phyloP scores from a whole-genome alignment of 2,329 filamentous ascomycete species.

The Monosporascus sp. region DNA sequence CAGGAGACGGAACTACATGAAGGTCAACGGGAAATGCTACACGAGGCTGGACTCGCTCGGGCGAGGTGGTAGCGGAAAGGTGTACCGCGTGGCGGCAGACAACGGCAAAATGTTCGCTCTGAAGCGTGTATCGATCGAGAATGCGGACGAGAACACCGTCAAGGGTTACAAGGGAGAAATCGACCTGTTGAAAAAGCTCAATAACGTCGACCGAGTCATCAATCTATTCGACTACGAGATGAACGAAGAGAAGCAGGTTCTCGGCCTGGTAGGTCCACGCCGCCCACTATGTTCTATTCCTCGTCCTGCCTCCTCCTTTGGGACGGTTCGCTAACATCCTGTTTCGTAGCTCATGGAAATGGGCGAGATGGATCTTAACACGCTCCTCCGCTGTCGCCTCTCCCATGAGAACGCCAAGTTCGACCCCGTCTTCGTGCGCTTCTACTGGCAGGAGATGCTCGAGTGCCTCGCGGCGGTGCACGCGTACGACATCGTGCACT shows the following conservation, averaged over 20 bases:
- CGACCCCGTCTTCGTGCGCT: slow-evolving; percentile 88
- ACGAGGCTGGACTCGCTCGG: slow-evolving; percentile 87
- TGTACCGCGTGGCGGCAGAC: slow-evolving; percentile 95
- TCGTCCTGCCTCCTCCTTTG: slow-evolving; percentile 1
- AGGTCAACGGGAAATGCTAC: slow-evolving; percentile 87
- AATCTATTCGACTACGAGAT: slow-evolving; percentile 88
- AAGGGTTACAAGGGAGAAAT: slow-evolving; percentile 93
- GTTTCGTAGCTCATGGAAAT: slow-evolving; percentile 81
- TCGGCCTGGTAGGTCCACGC: slow-evolving; percentile 66
- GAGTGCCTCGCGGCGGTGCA: slow-evolving; percentile 91
- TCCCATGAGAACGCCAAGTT: slow-evolving; percentile 70
- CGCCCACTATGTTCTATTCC: background rate
- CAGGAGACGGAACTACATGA: slow-evolving; percentile 77
- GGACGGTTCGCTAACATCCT: slow-evolving; percentile 11
- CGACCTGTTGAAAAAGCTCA: slow-evolving; percentile 76
- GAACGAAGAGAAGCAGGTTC: slow-evolving; percentile 83
- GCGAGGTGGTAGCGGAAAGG: slow-evolving; percentile 86
- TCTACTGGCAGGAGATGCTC: slow-evolving; percentile 99
- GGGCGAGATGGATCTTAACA: slow-evolving; percentile 89
- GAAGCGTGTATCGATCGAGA: slow-evolving; percentile 87
- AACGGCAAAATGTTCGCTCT: slow-evolving; percentile 94
- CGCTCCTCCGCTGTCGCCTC: slow-evolving; percentile 69
- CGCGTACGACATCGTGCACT: slow-evolving; percentile 87
- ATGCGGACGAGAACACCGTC: slow-evolving; percentile 79
- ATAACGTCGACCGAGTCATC: slow-evolving; percentile 84